A percentile compares a stretch with the other conserved stretches of the same genome.
Conservation (phyloP, 805 yeast species). For the Saturnispora sekii region DNA sequence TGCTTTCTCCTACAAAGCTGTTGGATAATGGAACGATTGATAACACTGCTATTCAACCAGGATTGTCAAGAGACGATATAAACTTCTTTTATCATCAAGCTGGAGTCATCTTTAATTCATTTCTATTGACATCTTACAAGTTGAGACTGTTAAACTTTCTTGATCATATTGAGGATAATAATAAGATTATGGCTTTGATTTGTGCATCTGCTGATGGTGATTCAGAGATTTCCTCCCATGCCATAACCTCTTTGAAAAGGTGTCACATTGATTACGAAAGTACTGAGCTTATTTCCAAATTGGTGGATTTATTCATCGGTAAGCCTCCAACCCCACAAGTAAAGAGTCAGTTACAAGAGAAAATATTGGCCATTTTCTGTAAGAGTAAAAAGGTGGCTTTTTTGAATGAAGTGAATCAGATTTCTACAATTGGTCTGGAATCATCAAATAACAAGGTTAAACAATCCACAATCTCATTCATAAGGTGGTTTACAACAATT, state of each 20-base stretch:
- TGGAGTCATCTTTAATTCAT: constrained; percentile 47
- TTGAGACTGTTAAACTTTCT: constrained; percentile 33
- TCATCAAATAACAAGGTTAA: constrained; percentile 45
- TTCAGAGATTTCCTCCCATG: constrained; percentile 44
- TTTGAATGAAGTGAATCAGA: constrained; percentile 32
- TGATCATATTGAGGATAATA: constrained; percentile 32
- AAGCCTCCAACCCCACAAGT: constrained; percentile 40
- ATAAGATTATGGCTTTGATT: constrained; percentile 31
- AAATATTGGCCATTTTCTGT: constrained; percentile 39
- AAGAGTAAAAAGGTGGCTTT: constrained; percentile 45
- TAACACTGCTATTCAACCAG: constrained; percentile 46
- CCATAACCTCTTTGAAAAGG: constrained; percentile 43
- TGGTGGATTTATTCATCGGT: constrained; percentile 47
- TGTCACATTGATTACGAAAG: constrained; percentile 45
- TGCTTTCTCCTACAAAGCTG: constrained; percentile 39
- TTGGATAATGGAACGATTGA: constrained; percentile 32
- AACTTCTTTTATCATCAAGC: constrained; percentile 60
- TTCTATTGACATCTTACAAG: constrained; percentile 36
- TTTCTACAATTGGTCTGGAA: constrained; percentile 51
- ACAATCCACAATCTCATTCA: constrained; percentile 49
- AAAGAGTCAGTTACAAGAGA: constrained; percentile 43
- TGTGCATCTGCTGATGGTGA: constrained; percentile 56
- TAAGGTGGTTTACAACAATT: constrained; percentile 45
- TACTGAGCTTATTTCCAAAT: constrained; percentile 29
- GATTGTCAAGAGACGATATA: constrained; percentile 47